Conservation (phyloP, 345 rosid genomes). For the Passiflora organensis region DNA sequence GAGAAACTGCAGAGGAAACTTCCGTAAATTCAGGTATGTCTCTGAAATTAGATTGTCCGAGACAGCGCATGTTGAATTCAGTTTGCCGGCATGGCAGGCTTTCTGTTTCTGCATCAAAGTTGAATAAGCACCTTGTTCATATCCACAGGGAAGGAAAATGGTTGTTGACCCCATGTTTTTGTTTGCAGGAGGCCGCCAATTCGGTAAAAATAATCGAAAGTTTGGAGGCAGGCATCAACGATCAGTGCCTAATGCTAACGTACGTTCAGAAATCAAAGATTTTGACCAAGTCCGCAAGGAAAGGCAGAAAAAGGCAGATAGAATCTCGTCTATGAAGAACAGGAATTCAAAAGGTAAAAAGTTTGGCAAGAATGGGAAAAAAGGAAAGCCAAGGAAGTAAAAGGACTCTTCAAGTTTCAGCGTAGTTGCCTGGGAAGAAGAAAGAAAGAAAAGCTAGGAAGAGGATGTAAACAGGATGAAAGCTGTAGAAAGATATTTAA, state of each 20-base stretch:
- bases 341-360: conserved; percentile 36
- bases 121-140: not conserved
- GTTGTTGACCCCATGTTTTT: not conserved
- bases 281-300: conserved; percentile 87
- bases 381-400: conserved; percentile 34
- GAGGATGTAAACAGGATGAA: too few species aligned
- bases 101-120: not conserved
- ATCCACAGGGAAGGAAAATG: not conserved
- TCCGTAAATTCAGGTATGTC: conserved; percentile 44
- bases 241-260: conserved; percentile 61
- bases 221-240: conserved; percentile 44
- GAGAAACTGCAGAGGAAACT: conserved; percentile 37
- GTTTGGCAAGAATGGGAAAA: conserved; percentile 25
- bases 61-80: not conserved
- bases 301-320: conserved; percentile 68
- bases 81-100: not conserved
- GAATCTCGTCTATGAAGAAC: conserved; percentile 51
- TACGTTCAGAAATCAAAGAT: conserved; percentile 80
- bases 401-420: too few species aligned
- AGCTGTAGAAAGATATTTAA: too few species aligned
- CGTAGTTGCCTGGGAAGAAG: too few species aligned
- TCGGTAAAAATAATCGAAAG: conserved; percentile 29
- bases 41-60: conserved; percentile 2
- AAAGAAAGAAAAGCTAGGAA: too few species aligned
- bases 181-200: conserved; percentile 33